Percentiles rank a stretch among this genome's conserved stretches.
Evolutionary conservation across 352 stramenopile genomes (phyloP).

Genomic region (Thraustotheca clavata): DNA sequence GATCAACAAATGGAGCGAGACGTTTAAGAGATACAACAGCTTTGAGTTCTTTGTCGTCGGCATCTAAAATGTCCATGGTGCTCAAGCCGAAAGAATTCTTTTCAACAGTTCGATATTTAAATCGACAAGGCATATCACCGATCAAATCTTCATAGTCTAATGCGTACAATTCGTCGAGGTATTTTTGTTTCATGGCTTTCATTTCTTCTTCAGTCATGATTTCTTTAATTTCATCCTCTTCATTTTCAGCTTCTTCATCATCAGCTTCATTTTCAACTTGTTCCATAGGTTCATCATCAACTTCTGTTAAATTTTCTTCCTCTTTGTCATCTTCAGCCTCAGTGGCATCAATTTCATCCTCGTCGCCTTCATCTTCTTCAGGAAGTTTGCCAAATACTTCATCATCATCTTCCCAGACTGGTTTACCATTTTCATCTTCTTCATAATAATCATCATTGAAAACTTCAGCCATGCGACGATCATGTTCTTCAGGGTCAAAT

Average conservation of each 20-base stretch:
- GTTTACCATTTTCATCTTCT: constrained; percentile 57
- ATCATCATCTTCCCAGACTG: constrained; percentile 79
- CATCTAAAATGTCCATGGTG: constrained; percentile 96
- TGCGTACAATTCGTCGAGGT: constrained; percentile 95
- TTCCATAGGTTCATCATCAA: constrained; percentile 19
- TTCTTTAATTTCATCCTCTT: constrained; percentile 38
- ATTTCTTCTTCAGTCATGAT: constrained; percentile 55
- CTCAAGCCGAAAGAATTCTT: constrained; percentile 95
- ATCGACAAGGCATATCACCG: constrained; percentile 94
- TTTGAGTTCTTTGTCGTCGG: constrained; percentile 94
- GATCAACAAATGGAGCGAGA: constrained; percentile 91
- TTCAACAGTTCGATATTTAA: constrained; percentile 96
- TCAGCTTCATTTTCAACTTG: constrained; percentile 25
- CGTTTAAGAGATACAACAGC: constrained; percentile 96
- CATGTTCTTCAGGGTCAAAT: constrained; percentile 96
- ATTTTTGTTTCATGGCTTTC: constrained; percentile 82
- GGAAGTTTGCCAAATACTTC: constrained; percentile 67
- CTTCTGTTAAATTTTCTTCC: constrained; percentile 29
- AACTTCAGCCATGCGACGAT: constrained; percentile 92
- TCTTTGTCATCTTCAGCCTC: constrained; percentile 27
- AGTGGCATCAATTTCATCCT: constrained; percentile 24
- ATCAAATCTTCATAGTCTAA: constrained; percentile 99
- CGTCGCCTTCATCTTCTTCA: constrained; percentile 47
- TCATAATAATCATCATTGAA: constrained; percentile 99
- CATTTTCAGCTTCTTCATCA: constrained; percentile 44